Base-by-base conservation (phyloP, 306 rosid genomes). In the Hippophae rhamnoides region DNA sequence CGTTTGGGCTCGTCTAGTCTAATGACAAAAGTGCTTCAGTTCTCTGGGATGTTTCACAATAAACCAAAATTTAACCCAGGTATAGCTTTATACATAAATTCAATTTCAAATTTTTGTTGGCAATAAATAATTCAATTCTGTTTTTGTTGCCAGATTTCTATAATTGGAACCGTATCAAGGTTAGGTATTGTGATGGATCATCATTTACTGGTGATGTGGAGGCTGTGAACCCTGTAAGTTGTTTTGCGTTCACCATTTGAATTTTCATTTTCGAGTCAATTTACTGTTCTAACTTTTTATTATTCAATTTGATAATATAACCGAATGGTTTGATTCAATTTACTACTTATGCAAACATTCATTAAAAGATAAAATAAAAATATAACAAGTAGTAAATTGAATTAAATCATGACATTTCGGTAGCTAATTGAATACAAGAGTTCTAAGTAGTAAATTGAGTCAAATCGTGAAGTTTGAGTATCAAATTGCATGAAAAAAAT, bases 151-250 rank as follows among this genome's bases (percentile, higher is more conserved):
- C 79, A 88, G 99, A 88, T 70, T 92, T 92, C 69, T 88, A 85
- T 62, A 77, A 88, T 52, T 92, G 99, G 99, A 83, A 92, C 55
- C 77, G 85, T 79, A 66, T 92, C 74, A 87, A 82, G 81, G 81
- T 92, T 72, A 77, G 99, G 70, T 88, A 88, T 68, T 92, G 99
- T 23, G 99, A 92, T 54, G 99, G 99, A 42, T 60, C 95, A 45
- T 92, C 99, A 47, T 92, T 92, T 73, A 88, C 96, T 0, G 99
- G 99, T 52, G 99, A 92, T 61, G 88, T 85, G 38, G 93, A 76
- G 72, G 84, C 75, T 11, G 82, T 86, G 41, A 64, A 85, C 64
- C 86, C 88, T 7, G 99, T 92, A 82, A 79, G 95, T 85, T 61
- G n/a, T n/a, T 40, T 56, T 2, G 1, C 14, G n/a, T 13, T 49